These are phyloP conservation scores for Bruguiera gymnorhiza DNA, from an alignment of 345 rosid genomes.

Conservation along the genomic window DNA sequence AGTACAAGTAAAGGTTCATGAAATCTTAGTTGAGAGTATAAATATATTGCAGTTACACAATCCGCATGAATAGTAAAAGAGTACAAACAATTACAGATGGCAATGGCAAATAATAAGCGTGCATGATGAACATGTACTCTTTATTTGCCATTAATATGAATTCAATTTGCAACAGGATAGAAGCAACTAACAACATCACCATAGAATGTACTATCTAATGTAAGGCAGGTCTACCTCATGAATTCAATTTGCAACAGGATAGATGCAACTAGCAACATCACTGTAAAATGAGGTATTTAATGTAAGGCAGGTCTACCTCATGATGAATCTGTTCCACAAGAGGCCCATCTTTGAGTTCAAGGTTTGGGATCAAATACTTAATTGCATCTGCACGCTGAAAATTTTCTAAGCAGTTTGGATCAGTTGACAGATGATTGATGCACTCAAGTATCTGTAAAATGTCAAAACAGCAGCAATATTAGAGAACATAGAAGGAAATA, in stretches of 20 bases:
- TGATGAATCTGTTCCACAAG: conserved; percentile 78
- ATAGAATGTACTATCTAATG: conserved; percentile 1
- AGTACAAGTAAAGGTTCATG: too few species aligned
- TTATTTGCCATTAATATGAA: neutral
- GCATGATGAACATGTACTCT: too few species aligned
- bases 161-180: neutral
- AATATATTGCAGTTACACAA: too few species aligned
- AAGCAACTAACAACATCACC: conserved; percentile 5
- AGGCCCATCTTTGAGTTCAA: conserved; percentile 84
- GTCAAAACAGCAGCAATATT: conserved; percentile 17
- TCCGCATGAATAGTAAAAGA: neutral
- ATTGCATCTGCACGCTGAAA: conserved; percentile 97
- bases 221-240: conserved; percentile 58
- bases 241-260: neutral
- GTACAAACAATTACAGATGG: neutral
- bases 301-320: conserved; percentile 55
- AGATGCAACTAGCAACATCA: conserved; percentile 2
- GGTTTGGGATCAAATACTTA: conserved; percentile 90
- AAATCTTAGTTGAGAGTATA: too few species aligned
- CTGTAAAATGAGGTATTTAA: conserved; percentile 1
- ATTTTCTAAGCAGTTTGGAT: conserved; percentile 93
- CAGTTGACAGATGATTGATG: conserved; percentile 80
- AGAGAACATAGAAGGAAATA: neutral
- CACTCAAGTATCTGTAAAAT: conserved; percentile 68
- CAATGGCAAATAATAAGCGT: neutral